Percentiles rank a stretch among this genome's conserved stretches.
Conservation (phyloP, 768 basidiomycete species). For the Lactarius sp. region DNA sequence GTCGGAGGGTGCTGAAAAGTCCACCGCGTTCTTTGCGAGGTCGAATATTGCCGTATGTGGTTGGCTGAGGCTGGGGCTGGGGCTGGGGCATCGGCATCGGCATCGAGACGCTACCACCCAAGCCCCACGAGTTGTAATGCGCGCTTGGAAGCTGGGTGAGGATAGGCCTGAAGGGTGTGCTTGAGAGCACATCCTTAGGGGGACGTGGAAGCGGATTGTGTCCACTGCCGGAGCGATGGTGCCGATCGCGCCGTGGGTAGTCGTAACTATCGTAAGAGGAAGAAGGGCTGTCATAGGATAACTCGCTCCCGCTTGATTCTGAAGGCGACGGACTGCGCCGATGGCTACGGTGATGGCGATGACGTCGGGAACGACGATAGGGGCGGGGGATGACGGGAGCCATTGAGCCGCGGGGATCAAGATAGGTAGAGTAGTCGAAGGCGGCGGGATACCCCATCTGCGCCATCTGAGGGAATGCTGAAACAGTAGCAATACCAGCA, state of each 20-base stretch:
- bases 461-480: conserved; percentile 10
- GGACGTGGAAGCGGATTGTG: conserved; percentile 60
- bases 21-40: conserved; percentile 12
- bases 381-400: conserved; percentile 8
- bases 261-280: conserved; percentile 10
- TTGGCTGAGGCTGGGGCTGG: background rate
- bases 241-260: conserved; percentile 4
- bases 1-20: background rate
- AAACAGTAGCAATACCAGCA: background rate
- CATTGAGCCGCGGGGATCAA: background rate
- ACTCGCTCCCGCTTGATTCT: background rate
- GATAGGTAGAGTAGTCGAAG: conserved; percentile 7
- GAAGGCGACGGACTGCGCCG: conserved; percentile 15
- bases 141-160: conserved; percentile 43
- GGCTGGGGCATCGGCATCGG: no score
- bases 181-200: conserved; percentile 55
- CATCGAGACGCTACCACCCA: background rate
- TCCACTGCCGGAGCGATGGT: conserved; percentile 10
- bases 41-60: conserved; percentile 2
- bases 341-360: background rate
- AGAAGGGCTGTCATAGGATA: conserved; percentile 2
- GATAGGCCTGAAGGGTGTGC: conserved; percentile 51
- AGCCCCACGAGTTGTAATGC: conserved; percentile 30
- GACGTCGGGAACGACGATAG: conserved; percentile 8
- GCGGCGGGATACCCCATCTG: conserved; percentile 1